Evolutionary conservation across 805 yeast genomes (phyloP).

Genomic region (Komagataella populi): DNA sequence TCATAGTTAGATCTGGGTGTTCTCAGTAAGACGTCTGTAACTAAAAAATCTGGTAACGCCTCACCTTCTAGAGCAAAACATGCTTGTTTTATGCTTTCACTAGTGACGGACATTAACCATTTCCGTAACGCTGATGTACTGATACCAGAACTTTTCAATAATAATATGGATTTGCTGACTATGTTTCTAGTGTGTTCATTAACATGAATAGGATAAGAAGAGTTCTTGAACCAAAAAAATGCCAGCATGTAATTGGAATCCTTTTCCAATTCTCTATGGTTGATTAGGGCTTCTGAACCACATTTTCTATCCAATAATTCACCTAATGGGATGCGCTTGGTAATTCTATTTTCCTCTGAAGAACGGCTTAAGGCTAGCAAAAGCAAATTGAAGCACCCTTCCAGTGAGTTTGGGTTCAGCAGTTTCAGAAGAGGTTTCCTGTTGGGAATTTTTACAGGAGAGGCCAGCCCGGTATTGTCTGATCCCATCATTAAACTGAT

Average conservation of each 20-base stretch:
- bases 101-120: not conserved
- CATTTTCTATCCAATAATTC: not conserved
- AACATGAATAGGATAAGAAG: not conserved
- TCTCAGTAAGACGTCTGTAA: not conserved
- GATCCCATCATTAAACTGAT: not conserved
- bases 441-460: not conserved
- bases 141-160: not conserved
- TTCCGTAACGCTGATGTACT: not conserved
- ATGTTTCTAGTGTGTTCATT: not conserved
- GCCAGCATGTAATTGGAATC: not conserved
- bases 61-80: not conserved
- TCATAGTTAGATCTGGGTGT: not conserved
- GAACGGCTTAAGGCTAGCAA: not conserved
- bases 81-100: not conserved
- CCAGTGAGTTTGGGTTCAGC: not conserved
- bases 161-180: not conserved
- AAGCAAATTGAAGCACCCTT: not conserved
- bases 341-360: not conserved
- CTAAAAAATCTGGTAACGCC: not conserved
- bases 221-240: not conserved
- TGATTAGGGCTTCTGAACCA: not conserved
- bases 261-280: not conserved
- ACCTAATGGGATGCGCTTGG: not conserved
- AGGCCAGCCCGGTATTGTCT: not conserved
- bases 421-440: not conserved